These are phyloP conservation scores for Zygotorulaspora chibaensis DNA, from an alignment of 805 yeast species.

Conservation along the genomic window DNA sequence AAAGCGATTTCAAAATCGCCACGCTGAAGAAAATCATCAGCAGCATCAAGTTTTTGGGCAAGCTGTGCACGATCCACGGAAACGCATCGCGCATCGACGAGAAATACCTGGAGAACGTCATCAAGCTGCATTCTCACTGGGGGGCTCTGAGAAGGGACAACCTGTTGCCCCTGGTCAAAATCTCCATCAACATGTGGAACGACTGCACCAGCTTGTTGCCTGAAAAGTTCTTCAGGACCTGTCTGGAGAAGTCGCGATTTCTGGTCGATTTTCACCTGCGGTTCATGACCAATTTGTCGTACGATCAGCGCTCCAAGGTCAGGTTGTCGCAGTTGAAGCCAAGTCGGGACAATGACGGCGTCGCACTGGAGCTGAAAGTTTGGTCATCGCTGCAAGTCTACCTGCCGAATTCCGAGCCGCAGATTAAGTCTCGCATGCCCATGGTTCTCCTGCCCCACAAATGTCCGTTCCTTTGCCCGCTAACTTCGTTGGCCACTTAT, in stretches of 20 bases:
- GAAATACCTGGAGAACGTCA: conserved; percentile 22
- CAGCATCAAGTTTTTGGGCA: conserved; percentile 23
- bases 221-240: conserved; percentile 27
- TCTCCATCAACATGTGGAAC: conserved; percentile 33
- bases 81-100: conserved; percentile 19
- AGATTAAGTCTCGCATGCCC: conserved; percentile 13
- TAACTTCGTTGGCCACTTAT: conserved; percentile 30
- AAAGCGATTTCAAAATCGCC: conserved; percentile 14
- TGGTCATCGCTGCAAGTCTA: conserved; percentile 12
- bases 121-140: conserved; percentile 18
- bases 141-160: conserved; percentile 1
- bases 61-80: conserved; percentile 22
- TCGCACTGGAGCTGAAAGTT: conserved; percentile 3
- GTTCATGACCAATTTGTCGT: conserved; percentile 23
- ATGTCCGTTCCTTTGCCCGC: conserved; percentile 30
- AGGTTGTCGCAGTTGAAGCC: conserved; percentile 19
- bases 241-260: conserved; percentile 29
- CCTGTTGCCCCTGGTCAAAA: conserved; percentile 13
- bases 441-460: conserved; percentile 21
- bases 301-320: conserved; percentile 24
- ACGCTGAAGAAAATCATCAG: conserved; percentile 23
- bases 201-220: conserved; percentile 22
- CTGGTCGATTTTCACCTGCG: conserved; percentile 32
- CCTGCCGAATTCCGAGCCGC: conserved; percentile 7
- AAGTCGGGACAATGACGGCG: conserved; percentile 1